These are phyloP conservation scores for Pyrenopolyporus hunteri DNA, from an alignment of 495 filamentous ascomycete species.

Conservation along the genomic window DNA sequence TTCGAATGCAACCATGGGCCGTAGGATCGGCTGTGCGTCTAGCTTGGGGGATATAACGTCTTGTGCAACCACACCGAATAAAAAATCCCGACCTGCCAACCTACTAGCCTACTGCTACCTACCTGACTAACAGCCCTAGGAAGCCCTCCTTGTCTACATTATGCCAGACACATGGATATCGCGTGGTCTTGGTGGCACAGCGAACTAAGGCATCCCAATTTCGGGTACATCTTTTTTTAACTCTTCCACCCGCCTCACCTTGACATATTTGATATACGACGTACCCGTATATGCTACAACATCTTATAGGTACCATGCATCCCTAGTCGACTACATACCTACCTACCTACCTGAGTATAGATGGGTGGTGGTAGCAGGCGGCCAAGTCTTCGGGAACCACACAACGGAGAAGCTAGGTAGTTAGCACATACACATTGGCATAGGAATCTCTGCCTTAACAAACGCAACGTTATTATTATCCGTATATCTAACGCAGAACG, in stretches of 20 bases:
- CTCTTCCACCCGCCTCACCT: conserved; percentile 1
- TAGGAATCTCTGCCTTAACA: not conserved
- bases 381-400: no score
- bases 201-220: conserved; percentile 34
- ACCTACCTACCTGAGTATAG: no score
- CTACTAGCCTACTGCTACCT: conserved; percentile 4
- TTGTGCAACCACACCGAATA: conserved; percentile 36
- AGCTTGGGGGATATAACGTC: conserved; percentile 5
- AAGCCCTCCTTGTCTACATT: conserved; percentile 18
- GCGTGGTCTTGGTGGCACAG: conserved; percentile 33
- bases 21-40: conserved; percentile 32
- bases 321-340: no score
- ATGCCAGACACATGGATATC: conserved; percentile 32
- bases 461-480: conserved; percentile 34
- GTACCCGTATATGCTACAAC: not conserved
- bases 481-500: conserved; percentile 27
- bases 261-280: not conserved
- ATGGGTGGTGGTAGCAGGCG: not conserved
- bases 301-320: no score
- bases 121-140: conserved; percentile 19
- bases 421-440: not conserved
- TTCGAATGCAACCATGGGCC: conserved; percentile 18
- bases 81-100: conserved; percentile 18
- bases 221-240: conserved; percentile 26
- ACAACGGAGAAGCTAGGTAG: not conserved